Conservation (phyloP, 208 protist genomes). For the Naegleria fowleri region DNA sequence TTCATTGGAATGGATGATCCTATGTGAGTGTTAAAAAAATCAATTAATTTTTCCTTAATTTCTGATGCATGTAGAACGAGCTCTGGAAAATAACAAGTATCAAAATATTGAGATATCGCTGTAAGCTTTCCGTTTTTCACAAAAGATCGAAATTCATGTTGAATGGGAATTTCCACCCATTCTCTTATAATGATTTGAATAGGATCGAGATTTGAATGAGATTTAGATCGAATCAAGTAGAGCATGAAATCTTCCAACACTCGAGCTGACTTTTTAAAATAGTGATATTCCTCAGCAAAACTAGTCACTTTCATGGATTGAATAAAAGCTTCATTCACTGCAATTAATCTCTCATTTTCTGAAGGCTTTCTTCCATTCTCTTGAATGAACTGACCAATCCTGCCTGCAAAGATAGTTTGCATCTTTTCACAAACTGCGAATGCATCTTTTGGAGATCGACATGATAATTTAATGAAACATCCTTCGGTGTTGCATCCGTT, state of each 20-base stretch:
- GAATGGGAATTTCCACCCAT: not conserved
- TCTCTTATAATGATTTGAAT: slow-evolving; percentile 1
- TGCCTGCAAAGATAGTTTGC: not conserved
- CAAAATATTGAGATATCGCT: slow-evolving; percentile 2
- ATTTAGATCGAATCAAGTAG: not conserved
- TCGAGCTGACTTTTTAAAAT: not conserved
- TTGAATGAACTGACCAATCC: not conserved
- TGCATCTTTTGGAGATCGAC: not conserved
- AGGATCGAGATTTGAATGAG: not conserved
- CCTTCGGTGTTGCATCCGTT: too few species aligned
- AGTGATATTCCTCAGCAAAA: not conserved
- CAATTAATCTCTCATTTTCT: not conserved
- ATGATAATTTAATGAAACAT: not conserved
- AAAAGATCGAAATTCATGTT: slow-evolving; percentile 11
- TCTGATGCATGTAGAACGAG: not conserved
- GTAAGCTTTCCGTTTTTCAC: not conserved
- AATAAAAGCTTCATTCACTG: not conserved
- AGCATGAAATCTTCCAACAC: not conserved
- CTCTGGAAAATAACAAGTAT: not conserved
- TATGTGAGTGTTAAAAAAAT: not conserved
- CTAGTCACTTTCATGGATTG: not conserved
- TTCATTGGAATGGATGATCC: not conserved
- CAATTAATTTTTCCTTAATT: not conserved
- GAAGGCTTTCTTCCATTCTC: not conserved
- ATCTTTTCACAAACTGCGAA: not conserved